Evolutionary conservation across 1,284 basidiomycete genomes (phyloP).

Genomic region (Golubevia sp.): DNA sequence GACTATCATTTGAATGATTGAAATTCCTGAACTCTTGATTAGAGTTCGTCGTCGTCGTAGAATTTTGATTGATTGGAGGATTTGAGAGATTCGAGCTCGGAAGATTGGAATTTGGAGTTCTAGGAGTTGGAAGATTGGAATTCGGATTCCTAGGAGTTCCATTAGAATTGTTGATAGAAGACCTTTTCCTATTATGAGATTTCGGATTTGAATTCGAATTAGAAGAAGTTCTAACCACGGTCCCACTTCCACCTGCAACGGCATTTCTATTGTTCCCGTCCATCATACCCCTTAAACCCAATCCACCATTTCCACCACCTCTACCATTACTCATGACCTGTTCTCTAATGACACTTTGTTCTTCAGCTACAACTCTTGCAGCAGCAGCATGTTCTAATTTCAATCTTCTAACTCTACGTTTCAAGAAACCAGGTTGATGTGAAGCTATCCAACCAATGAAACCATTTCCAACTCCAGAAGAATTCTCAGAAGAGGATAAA

Average conservation of each 20-base stretch:
- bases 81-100: too few relatives aligned
- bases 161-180: neutral
- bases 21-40: neutral
- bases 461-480: conserved; percentile 6
- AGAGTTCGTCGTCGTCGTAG: conserved; percentile 4
- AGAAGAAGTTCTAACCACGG: neutral
- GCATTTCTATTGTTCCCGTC: conserved; percentile 16
- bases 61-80: too few relatives aligned
- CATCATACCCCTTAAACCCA: conserved; percentile 48
- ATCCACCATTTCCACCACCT: conserved; percentile 19
- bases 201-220: neutral
- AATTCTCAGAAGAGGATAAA: conserved; percentile 15
- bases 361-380: conserved; percentile 34
- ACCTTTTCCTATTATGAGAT: neutral
- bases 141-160: too few relatives aligned
- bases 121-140: too few relatives aligned
- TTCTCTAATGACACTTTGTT: conserved; percentile 40
- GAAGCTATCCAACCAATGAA: conserved; percentile 26
- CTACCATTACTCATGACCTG: conserved; percentile 39
- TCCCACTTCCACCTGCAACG: neutral
- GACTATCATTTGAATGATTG: neutral
- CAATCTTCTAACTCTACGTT: conserved; percentile 36
- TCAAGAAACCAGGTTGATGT: conserved; percentile 43
- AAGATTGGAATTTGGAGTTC: too few relatives aligned
- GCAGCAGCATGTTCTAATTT: conserved; percentile 44